phyloP scores from a whole-genome alignment of 176 grass and related monocot genomes.

The Panicum miliaceum region DNA sequence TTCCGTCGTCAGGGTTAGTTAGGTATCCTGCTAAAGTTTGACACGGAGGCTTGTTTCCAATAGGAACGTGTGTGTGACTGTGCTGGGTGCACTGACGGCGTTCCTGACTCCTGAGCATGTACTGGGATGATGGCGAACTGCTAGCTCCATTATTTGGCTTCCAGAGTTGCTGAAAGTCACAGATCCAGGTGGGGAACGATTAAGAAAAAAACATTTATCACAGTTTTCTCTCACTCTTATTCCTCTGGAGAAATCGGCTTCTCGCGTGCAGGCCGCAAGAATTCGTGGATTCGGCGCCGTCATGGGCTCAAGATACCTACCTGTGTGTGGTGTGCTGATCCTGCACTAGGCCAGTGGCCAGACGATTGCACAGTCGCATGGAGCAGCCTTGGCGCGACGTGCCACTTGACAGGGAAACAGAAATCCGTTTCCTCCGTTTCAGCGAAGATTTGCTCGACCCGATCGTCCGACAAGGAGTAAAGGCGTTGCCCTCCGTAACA shows the following conservation, averaged over 20 bases:
- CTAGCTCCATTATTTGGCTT: background rate
- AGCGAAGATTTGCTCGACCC: background rate
- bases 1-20: slow-evolving; percentile 22
- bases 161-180: background rate
- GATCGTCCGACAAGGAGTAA: background rate
- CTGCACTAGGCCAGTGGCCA: background rate
- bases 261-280: background rate
- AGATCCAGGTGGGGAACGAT: background rate
- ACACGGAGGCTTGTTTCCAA: slow-evolving; percentile 13
- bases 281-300: background rate
- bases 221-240: background rate
- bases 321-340: too few relatives aligned
- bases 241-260: background rate
- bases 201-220: background rate
- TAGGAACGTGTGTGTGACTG: background rate
- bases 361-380: background rate
- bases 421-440: background rate
- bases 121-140: background rate
- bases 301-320: background rate
- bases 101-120: background rate
- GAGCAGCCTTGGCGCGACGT: background rate
- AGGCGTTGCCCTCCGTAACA: background rate
- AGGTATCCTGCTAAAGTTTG: slow-evolving; percentile 26
- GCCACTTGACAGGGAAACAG: background rate
- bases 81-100: background rate